Conservation (phyloP, 176 grass and related monocot species). For the Zoysia pacifica region DNA sequence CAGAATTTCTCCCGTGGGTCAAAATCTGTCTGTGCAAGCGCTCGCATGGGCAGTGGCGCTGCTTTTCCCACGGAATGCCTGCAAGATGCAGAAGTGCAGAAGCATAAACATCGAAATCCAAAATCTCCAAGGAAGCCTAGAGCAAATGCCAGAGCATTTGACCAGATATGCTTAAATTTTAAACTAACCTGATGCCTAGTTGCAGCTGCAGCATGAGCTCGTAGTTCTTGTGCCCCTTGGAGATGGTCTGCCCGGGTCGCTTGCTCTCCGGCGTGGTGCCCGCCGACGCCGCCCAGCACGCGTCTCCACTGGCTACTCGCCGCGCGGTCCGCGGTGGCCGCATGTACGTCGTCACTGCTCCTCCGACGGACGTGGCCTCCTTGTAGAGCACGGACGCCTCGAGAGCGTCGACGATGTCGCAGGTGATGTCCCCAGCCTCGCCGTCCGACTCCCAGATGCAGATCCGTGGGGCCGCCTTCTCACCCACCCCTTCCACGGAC, state of each 20-base stretch:
- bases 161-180: background rate
- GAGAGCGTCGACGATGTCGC: conserved; percentile 87
- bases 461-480: conserved; percentile 64
- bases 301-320: conserved; percentile 27
- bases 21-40: conserved; percentile 52
- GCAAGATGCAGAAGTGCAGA: conserved; percentile 24
- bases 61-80: conserved; percentile 77
- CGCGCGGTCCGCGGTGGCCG: conserved; percentile 25
- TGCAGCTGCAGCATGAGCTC: conserved; percentile 96
- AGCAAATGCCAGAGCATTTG: conserved; percentile 16
- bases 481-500: conserved; percentile 66
- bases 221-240: conserved; percentile 97
- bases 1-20: conserved; percentile 75
- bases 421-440: conserved; percentile 94
- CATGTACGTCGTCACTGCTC: conserved; percentile 20
- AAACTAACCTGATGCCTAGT: conserved; percentile 77
- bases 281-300: conserved; percentile 48
- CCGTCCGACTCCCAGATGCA: conserved; percentile 99
- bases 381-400: conserved; percentile 79
- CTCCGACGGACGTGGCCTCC: conserved; percentile 52
- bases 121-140: background rate
- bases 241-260: conserved; percentile 88
- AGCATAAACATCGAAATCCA: conserved; percentile 30
- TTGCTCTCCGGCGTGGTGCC: conserved; percentile 61
- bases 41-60: conserved; percentile 46